phyloP scores from a whole-genome alignment of 805 yeast genomes.

The Sungouiella blattae region DNA sequence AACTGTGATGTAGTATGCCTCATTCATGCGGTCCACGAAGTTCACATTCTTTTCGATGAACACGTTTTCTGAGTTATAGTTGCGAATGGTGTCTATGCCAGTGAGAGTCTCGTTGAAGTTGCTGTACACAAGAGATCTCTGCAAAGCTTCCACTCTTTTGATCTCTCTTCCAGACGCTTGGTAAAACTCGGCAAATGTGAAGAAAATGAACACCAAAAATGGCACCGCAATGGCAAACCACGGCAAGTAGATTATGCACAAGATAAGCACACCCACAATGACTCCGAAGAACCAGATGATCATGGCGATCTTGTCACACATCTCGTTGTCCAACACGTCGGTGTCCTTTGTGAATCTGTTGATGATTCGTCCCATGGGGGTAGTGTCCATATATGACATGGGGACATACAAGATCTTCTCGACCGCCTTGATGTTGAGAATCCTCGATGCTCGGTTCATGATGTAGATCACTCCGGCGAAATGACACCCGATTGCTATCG shows the following conservation, averaged over 20 bases:
- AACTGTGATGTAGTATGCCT: conserved; percentile 6
- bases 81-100: conserved; percentile 8
- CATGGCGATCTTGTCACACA: conserved; percentile 18
- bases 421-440: conserved; percentile 14
- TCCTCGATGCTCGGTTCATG: conserved; percentile 14
- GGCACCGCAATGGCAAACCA: conserved; percentile 12
- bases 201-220: conserved; percentile 1
- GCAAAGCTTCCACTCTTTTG: conserved; percentile 10
- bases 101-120: conserved; percentile 9
- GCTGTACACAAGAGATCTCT: conserved; percentile 8
- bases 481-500: conserved; percentile 18
- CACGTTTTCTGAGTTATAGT: neutral
- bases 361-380: conserved; percentile 25
- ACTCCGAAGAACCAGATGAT: conserved; percentile 2
- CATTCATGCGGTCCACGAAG: conserved; percentile 8
- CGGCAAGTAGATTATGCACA: conserved; percentile 9
- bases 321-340: conserved; percentile 22
- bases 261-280: conserved; percentile 3
- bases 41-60: conserved; percentile 3
- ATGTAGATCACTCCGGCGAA: conserved; percentile 11
- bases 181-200: conserved; percentile 4
- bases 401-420: conserved; percentile 17
- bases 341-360: conserved; percentile 27
- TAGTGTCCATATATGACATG: conserved; percentile 23
- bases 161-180: conserved; percentile 10